Evolutionary conservation across 2,329 filamentous ascomycete genomes (phyloP).

Genomic region (Cordyceps tenuipes): DNA sequence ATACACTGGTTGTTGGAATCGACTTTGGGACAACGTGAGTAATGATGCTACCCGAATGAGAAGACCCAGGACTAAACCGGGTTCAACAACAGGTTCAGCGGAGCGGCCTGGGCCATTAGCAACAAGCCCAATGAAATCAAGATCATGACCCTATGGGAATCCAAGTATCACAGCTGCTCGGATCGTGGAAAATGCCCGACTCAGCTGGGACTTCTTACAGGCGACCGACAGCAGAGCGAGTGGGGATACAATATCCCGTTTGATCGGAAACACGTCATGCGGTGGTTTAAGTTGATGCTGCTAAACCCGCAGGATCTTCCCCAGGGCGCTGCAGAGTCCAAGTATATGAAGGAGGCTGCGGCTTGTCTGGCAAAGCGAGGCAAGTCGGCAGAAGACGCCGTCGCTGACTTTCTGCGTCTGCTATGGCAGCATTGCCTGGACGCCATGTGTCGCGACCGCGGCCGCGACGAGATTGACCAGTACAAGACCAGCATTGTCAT

Average conservation of each 20-base stretch:
- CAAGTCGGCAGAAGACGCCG: conserved; percentile 19
- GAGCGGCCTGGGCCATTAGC: conserved; percentile 30
- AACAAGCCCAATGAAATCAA: conserved; percentile 20
- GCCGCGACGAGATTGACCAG: conserved; percentile 16
- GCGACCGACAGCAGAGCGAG: accelerated
- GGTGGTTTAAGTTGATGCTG: conserved; percentile 36
- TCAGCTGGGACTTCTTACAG: conserved; percentile 17
- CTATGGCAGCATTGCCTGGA: conserved; percentile 26
- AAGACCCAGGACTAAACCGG: neutral
- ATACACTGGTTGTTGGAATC: conserved; percentile 29
- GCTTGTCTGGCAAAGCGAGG: conserved; percentile 13
- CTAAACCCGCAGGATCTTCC: conserved; percentile 25
- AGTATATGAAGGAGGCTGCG: conserved; percentile 14
- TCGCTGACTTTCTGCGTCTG: conserved; percentile 24
- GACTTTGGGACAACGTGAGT: conserved; percentile 40
- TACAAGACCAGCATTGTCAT: conserved; percentile 29
- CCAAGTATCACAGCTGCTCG: conserved; percentile 14
- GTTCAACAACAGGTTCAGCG: conserved; percentile 25
- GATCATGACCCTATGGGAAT: conserved; percentile 24
- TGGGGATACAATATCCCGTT: conserved; percentile 28
- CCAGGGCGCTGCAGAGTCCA: conserved; percentile 15
- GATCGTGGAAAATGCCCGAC: conserved; percentile 27
- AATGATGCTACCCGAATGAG: too few relatives aligned
- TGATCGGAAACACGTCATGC: conserved; percentile 16
- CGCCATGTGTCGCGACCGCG: conserved; percentile 20